These are phyloP conservation scores for Kalmusia sp. DNA, from an alignment of 2,329 filamentous ascomycete species.

Conservation along the genomic window DNA sequence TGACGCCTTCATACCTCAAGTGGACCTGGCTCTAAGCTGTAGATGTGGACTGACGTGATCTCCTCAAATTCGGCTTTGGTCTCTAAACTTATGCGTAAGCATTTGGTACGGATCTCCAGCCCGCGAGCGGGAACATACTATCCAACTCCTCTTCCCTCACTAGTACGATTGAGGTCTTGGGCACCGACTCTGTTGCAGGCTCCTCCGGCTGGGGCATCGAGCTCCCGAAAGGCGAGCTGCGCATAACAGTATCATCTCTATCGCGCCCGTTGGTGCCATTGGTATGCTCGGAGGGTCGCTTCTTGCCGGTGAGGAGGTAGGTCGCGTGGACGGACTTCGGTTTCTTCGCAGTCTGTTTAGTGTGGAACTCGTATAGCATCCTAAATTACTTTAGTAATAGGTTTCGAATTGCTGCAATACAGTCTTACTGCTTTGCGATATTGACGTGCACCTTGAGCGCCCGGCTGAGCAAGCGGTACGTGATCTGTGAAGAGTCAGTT, in stretches of 20 bases:
- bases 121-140: slow-evolving; percentile 55
- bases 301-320: slow-evolving; percentile 83
- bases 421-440: slow-evolving; percentile 80
- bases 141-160: slow-evolving; percentile 76
- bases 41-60: slow-evolving; percentile 83
- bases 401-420: too few species aligned
- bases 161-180: slow-evolving; percentile 68
- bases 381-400: slow-evolving; percentile 53
- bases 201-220: slow-evolving; percentile 63
- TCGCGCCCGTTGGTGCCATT: slow-evolving; percentile 54
- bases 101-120: too few species aligned
- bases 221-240: slow-evolving; percentile 71
- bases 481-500: slow-evolving; percentile 66
- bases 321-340: slow-evolving; percentile 83
- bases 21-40: slow-evolving; percentile 77
- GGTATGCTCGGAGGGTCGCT: slow-evolving; percentile 44
- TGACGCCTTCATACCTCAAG: slow-evolving; percentile 62
- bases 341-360: slow-evolving; percentile 76
- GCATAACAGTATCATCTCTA: slow-evolving; percentile 72
- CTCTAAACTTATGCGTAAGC: slow-evolving; percentile 56
- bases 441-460: slow-evolving; percentile 85
- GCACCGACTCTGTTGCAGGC: slow-evolving; percentile 55
- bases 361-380: slow-evolving; percentile 87
- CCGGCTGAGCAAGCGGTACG: slow-evolving; percentile 84
- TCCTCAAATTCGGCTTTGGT: slow-evolving; percentile 72